Evolutionary conservation across 2,329 filamentous ascomycete genomes (phyloP).

Genomic region (Lasiodiplodia hormozganensis): DNA sequence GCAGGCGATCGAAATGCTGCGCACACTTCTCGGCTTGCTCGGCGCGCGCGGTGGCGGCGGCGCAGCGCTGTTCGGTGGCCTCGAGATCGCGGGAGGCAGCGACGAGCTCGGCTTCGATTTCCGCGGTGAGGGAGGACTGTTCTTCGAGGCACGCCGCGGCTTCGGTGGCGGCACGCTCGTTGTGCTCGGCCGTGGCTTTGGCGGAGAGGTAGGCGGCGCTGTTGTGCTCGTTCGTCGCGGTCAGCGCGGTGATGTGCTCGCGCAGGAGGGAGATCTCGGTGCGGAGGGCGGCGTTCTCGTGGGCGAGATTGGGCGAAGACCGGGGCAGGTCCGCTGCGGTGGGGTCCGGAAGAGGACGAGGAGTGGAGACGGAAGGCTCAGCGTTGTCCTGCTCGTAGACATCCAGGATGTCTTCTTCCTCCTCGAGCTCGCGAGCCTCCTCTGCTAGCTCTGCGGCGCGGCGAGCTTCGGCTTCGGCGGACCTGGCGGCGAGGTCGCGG

Average conservation of each 20-base stretch:
- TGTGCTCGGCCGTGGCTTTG: background rate
- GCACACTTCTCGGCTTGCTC: too few relatives aligned
- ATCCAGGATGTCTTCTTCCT: background rate
- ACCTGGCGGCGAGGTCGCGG: too few relatives aligned
- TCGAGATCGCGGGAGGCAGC: background rate
- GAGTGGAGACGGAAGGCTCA: too few relatives aligned
- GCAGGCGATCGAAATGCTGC: background rate
- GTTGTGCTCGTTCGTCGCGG: background rate
- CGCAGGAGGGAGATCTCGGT: background rate
- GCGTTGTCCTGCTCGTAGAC: too few relatives aligned
- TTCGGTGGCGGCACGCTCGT: background rate
- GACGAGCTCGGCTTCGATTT: accelerated
- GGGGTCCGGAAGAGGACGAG: too few relatives aligned
- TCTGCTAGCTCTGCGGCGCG: too few relatives aligned
- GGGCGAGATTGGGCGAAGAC: too few relatives aligned
- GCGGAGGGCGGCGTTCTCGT: background rate
- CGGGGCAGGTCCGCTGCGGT: background rate
- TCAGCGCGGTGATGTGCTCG: background rate
- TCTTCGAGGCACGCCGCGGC: background rate
- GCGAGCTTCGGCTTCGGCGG: too few relatives aligned
- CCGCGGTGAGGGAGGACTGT: too few relatives aligned
- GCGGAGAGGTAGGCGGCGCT: background rate
- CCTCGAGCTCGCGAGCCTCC: background rate
- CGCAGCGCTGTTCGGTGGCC: too few relatives aligned
- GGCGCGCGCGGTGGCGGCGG: too few relatives aligned